These are phyloP conservation scores for Davidsoniella neocaledoniae DNA, from an alignment of 2,329 filamentous ascomycete genomes.

Conservation along the genomic window DNA sequence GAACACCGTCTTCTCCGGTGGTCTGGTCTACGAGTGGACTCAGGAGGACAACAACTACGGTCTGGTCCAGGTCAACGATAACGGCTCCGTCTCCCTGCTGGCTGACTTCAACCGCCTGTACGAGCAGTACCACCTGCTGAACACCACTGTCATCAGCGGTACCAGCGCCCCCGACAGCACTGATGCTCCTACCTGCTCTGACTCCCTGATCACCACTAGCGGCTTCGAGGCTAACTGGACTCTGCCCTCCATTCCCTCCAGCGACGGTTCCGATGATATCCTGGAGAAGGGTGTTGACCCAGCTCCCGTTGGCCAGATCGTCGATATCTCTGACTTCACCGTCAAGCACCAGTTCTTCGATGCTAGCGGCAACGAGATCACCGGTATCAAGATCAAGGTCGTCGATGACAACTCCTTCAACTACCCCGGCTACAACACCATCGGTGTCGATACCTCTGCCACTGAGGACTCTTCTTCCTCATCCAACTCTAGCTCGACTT, in stretches of 20 bases:
- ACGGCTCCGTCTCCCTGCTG: slow-evolving; percentile 40
- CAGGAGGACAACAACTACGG: slow-evolving; percentile 52
- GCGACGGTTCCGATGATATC: slow-evolving; percentile 46
- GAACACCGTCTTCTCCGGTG: slow-evolving; percentile 52
- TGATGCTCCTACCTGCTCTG: slow-evolving; percentile 44
- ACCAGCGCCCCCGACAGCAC: slow-evolving; percentile 36
- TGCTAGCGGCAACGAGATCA: slow-evolving; percentile 25
- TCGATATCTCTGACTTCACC: slow-evolving; percentile 48
- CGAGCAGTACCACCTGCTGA: slow-evolving; percentile 55
- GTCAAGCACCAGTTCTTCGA: slow-evolving; percentile 31
- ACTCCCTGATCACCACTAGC: slow-evolving; percentile 46
- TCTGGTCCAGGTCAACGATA: slow-evolving; percentile 43
- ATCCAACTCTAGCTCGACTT: slow-evolving; percentile 3
- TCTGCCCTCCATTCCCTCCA: slow-evolving; percentile 44
- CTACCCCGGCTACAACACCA: slow-evolving; percentile 27
- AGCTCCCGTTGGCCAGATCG: slow-evolving; percentile 47
- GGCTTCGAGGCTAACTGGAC: slow-evolving; percentile 68
- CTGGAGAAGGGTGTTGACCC: slow-evolving; percentile 60
- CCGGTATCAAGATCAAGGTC: slow-evolving; percentile 30
- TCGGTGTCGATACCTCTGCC: slow-evolving; percentile 13
- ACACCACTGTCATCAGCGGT: slow-evolving; percentile 48
- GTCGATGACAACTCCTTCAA: slow-evolving; percentile 29
- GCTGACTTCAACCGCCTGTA: slow-evolving; percentile 58
- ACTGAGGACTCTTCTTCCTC: slow-evolving; percentile 1
- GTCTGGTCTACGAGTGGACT: slow-evolving; percentile 67